Evolutionary conservation across 2,329 filamentous ascomycete species (phyloP).

Genomic region (Aurifilum marmelostoma): DNA sequence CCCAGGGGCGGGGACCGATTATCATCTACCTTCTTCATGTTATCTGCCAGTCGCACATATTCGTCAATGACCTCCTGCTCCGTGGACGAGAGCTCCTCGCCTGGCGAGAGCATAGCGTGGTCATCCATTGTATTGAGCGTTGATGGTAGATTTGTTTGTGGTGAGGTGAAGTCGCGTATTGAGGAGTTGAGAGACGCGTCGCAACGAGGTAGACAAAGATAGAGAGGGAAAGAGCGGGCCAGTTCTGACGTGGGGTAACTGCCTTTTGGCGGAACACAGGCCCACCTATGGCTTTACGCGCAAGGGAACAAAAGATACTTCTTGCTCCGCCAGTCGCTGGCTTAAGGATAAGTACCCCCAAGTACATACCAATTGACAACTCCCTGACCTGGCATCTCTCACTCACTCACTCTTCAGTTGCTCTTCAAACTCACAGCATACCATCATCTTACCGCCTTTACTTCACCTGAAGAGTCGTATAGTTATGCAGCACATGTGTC

Average conservation of each 20-base stretch:
- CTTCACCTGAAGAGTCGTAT: not conserved
- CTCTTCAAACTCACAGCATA: not conserved
- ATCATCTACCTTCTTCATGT: slow-evolving; percentile 79
- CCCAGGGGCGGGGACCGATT: not conserved
- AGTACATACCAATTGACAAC: not conserved
- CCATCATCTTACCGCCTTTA: not conserved
- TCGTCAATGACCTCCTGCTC: slow-evolving; percentile 96
- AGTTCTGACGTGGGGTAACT: slow-evolving; percentile 23
- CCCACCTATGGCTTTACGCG: not conserved
- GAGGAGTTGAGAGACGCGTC: slow-evolving; percentile 19
- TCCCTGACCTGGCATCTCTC: not conserved
- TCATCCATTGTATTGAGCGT: slow-evolving; percentile 22
- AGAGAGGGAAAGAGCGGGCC: not conserved
- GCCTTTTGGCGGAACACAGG: not conserved
- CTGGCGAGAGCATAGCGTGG: slow-evolving; percentile 42
- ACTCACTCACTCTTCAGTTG: not conserved
- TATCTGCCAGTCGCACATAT: slow-evolving; percentile 83
- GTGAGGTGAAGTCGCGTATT: slow-evolving; percentile 11
- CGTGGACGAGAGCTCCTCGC: slow-evolving; percentile 69
- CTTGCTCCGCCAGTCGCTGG: not conserved
- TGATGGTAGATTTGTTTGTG: not conserved
- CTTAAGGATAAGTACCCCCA: slow-evolving; percentile 2
- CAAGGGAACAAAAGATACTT: slow-evolving; percentile 8
- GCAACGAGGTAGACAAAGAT: not conserved
- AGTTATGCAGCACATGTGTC: not conserved